A percentile compares a stretch with the other conserved stretches of the same genome.
Conservation (phyloP, 768 basidiomycete genomes). For the Punctularia strigosozonata region DNA sequence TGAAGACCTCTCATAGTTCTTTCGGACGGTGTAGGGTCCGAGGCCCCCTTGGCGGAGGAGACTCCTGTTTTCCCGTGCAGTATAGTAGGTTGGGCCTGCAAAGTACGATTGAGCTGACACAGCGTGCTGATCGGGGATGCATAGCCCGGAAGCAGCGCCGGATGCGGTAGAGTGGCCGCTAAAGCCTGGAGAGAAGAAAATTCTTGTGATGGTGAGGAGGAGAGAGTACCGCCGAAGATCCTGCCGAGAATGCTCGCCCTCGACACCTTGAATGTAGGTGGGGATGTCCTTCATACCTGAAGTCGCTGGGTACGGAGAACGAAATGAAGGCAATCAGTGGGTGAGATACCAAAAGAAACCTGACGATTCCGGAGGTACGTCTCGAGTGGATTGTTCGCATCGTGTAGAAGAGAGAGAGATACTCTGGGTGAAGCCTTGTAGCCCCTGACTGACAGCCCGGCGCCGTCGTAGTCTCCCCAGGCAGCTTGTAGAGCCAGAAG, state of each 20-base stretch:
- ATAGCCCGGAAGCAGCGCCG: neutral
- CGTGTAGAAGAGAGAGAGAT: too few relatives aligned
- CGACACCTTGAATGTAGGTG: too few relatives aligned
- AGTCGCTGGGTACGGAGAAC: neutral
- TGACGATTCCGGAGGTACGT: too few relatives aligned
- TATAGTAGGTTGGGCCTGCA: slow-evolving; percentile 18
- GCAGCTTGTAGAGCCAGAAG: too few relatives aligned
- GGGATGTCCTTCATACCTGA: neutral
- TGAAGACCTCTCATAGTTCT: slow-evolving; percentile 20
- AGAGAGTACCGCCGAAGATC: too few relatives aligned
- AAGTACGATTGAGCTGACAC: slow-evolving; percentile 15
- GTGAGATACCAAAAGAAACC: neutral
- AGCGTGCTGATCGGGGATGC: neutral
- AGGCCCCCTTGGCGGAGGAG: slow-evolving; percentile 9
- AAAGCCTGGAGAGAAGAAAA: neutral
- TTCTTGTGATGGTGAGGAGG: too few relatives aligned
- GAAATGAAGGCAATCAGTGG: neutral
- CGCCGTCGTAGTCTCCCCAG: too few relatives aligned
- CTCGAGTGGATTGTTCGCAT: too few relatives aligned
- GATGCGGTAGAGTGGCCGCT: neutral
- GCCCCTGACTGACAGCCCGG: too few relatives aligned
- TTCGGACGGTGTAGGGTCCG: slow-evolving; percentile 10
- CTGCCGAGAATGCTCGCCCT: too few relatives aligned
- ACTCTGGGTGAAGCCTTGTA: too few relatives aligned
- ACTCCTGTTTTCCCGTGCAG: slow-evolving; percentile 16